A percentile compares a stretch with the other conserved stretches of the same genome.
These are phyloP conservation scores for Drechmeria coniospora DNA, from an alignment of 2,329 filamentous ascomycete species.

Conservation along the genomic window DNA sequence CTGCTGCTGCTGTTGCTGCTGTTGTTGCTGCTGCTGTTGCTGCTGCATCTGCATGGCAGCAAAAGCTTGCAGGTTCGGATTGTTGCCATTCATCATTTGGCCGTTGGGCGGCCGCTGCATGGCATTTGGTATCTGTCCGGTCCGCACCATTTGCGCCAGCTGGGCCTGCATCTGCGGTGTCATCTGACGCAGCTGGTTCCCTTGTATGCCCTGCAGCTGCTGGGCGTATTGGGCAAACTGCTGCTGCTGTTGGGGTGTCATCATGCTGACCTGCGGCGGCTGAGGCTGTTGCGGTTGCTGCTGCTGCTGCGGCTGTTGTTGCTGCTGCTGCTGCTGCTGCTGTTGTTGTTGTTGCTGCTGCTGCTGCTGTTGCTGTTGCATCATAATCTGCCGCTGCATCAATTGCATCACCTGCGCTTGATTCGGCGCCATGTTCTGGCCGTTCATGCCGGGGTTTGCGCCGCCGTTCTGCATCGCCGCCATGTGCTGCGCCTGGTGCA, in stretches of 20 bases:
- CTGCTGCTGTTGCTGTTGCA: constrained; percentile 24
- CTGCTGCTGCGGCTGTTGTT: constrained; percentile 13
- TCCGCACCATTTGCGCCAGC: constrained; percentile 21
- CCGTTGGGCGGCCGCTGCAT: constrained; percentile 21
- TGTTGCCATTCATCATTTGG: constrained; percentile 26
- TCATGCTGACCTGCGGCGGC: constrained; percentile 21
- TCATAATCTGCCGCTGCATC: constrained; percentile 22
- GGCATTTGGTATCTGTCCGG: constrained; percentile 21
- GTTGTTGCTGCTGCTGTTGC: constrained; percentile 17
- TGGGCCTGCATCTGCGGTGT: constrained; percentile 23
- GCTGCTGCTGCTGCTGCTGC: constrained; percentile 14
- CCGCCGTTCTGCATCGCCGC: constrained; percentile 22
- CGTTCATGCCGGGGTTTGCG: constrained; percentile 20
- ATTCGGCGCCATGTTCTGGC: constrained; percentile 19
- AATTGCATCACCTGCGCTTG: constrained; percentile 22
- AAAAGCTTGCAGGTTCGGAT: constrained; percentile 23
- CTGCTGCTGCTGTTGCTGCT: constrained; percentile 19
- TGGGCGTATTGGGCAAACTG: constrained; percentile 28
- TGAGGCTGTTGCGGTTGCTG: constrained; percentile 16
- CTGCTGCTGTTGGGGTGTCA: constrained; percentile 24
- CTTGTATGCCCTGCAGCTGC: constrained; percentile 25
- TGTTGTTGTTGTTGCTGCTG: constrained; percentile 18
- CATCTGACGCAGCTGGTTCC: constrained; percentile 17
- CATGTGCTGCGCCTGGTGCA: constrained; percentile 31
- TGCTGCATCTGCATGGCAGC: constrained; percentile 20